Conservation (phyloP, 768 basidiomycete genomes). For the Leccinum pellstonianum region DNA sequence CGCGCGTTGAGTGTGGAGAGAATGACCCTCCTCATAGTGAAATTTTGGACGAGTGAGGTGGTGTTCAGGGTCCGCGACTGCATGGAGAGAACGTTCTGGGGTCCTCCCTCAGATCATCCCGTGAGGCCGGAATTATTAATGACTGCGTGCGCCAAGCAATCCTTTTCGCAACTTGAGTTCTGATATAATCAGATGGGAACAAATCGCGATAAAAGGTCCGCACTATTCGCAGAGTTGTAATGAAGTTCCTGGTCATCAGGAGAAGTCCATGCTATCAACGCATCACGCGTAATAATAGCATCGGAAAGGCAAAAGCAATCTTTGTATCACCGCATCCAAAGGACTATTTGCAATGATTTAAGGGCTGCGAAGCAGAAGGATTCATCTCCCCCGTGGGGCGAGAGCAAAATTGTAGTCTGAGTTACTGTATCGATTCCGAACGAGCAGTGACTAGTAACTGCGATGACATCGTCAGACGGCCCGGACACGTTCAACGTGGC, state of each 20-base stretch:
- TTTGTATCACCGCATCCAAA: not conserved
- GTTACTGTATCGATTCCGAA: not conserved
- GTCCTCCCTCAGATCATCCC: not conserved
- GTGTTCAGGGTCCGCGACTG: slow-evolving; percentile 19
- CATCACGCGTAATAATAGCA: not conserved
- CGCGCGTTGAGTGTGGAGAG: slow-evolving; percentile 7
- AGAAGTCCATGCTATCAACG: not conserved
- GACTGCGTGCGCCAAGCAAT: too few species aligned
- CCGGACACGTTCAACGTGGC: not conserved
- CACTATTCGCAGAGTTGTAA: not conserved
- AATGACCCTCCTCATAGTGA: slow-evolving; percentile 10
- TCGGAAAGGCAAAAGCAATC: not conserved
- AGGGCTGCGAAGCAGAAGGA: not conserved
- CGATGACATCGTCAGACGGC: not conserved
- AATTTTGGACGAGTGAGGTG: slow-evolving; percentile 1
- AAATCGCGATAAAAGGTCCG: not conserved
- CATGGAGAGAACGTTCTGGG: slow-evolving; percentile 11
- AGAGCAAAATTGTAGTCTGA: not conserved
- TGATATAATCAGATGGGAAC: not conserved
- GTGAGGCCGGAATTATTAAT: too few species aligned
- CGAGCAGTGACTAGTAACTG: not conserved
- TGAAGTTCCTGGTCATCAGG: not conserved
- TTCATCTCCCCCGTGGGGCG: not conserved
- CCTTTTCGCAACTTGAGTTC: too few species aligned
- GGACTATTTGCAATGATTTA: not conserved